phyloP scores from a whole-genome alignment of 2,329 filamentous ascomycete species.

The Orbilia javanica region DNA sequence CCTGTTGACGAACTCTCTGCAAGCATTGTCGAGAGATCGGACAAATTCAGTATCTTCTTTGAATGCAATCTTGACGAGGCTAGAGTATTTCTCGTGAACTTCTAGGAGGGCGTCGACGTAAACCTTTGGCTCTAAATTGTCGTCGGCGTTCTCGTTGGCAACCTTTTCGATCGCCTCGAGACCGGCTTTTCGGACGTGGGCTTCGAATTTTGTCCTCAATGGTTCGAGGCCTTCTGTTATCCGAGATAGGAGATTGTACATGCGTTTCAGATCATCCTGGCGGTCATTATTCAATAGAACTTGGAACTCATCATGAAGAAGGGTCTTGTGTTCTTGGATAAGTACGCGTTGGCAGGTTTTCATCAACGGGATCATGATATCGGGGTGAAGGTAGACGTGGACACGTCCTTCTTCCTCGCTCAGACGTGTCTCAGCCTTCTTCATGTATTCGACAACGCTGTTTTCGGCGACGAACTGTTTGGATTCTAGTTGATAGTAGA shows the following conservation, averaged over 20 bases:
- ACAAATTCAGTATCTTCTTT: slow-evolving; percentile 97
- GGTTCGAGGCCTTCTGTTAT: slow-evolving; percentile 94
- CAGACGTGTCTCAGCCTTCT: slow-evolving; percentile 91
- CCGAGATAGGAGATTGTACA: slow-evolving; percentile 91
- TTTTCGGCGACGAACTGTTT: slow-evolving; percentile 96
- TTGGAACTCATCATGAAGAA: slow-evolving; percentile 97
- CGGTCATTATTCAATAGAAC: slow-evolving; percentile 91
- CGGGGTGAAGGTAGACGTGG: slow-evolving; percentile 87
- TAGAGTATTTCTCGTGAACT: slow-evolving; percentile 92
- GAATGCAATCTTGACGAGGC: slow-evolving; percentile 91
- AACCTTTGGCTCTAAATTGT: slow-evolving; percentile 89
- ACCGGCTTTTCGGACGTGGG: slow-evolving; percentile 90
- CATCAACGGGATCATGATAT: slow-evolving; percentile 86
- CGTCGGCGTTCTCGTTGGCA: slow-evolving; percentile 79
- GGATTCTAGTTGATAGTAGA: slow-evolving; percentile 92
- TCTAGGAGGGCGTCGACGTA: slow-evolving; percentile 96
- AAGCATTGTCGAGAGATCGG: slow-evolving; percentile 90
- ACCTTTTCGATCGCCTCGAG: slow-evolving; percentile 91
- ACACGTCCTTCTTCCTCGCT: slow-evolving; percentile 96
- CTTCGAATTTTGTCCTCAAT: slow-evolving; percentile 86
- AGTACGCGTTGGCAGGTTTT: slow-evolving; percentile 88
- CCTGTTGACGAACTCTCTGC: slow-evolving; percentile 96
- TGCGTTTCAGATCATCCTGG: slow-evolving; percentile 92
- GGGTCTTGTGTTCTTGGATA: slow-evolving; percentile 84
- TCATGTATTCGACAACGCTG: slow-evolving; percentile 99